phyloP scores from a whole-genome alignment of 169 alveolate genomes.

The Eimeria necatrix region DNA sequence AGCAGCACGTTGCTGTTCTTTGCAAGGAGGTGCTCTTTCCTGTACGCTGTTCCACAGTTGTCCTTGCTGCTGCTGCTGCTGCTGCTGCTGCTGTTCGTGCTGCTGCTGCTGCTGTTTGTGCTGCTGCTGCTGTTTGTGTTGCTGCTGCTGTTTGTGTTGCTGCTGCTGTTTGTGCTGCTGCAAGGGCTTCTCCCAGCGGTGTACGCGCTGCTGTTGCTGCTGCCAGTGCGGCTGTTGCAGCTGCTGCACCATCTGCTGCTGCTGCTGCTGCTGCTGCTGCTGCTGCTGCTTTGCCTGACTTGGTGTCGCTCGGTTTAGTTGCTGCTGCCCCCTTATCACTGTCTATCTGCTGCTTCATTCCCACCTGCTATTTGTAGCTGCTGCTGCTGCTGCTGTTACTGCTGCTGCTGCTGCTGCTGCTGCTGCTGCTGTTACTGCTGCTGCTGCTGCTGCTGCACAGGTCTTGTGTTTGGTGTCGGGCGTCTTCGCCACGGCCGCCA shows the following conservation, averaged over 20 bases:
- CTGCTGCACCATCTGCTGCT: no score
- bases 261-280: no score
- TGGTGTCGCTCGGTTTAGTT: no score
- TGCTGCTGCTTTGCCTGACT: no score
- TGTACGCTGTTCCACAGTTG: constrained; percentile 6
- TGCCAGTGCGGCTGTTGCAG: no score
- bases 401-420: neutral
- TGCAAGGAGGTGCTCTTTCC: constrained; percentile 3
- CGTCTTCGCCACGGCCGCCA: constrained; percentile 45
- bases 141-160: neutral
- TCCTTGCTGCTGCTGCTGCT: constrained; percentile 9
- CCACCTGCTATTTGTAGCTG: no score
- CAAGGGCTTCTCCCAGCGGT: no score
- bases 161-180: neutral
- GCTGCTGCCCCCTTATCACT: no score
- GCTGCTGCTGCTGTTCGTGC: neutral
- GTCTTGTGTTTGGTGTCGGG: constrained; percentile 36
- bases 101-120: constrained; percentile 12
- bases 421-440: neutral
- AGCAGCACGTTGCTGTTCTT: neutral
- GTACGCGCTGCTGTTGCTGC: no score
- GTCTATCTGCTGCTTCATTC: no score
- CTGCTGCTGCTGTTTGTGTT: neutral
- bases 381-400: neutral
- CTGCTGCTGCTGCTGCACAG: constrained; percentile 29